Evolutionary conservation across 495 filamentous ascomycete genomes (phyloP).

Genomic region (Diplogelasinospora grovesii): DNA sequence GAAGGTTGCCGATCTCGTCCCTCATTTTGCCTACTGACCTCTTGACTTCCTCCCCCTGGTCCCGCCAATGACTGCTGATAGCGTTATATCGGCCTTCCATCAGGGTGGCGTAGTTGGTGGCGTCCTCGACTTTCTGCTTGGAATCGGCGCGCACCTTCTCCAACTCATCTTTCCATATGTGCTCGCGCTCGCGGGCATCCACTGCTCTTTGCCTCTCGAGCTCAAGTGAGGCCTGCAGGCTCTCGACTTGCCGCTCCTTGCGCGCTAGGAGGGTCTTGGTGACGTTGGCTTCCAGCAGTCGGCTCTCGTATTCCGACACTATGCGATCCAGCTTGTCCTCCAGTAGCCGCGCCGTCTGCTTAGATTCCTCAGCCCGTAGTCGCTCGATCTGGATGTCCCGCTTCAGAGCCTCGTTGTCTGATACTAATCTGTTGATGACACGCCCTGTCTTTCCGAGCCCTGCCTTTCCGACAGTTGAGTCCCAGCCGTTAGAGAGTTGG

Average conservation of each 20-base stretch:
- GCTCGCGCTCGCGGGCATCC: slow-evolving; percentile 53
- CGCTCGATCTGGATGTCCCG: slow-evolving; percentile 72
- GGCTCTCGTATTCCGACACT: slow-evolving; percentile 58
- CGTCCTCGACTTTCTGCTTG: slow-evolving; percentile 56
- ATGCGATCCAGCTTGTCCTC: slow-evolving; percentile 67
- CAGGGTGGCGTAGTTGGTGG: slow-evolving; percentile 47
- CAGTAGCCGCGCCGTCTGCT: slow-evolving; percentile 63
- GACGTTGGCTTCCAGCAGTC: slow-evolving; percentile 62
- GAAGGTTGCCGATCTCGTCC: slow-evolving; percentile 39
- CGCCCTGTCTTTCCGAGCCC: slow-evolving; percentile 84
- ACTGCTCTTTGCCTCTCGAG: slow-evolving; percentile 57
- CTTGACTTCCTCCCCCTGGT: slow-evolving; percentile 55
- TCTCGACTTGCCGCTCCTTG: slow-evolving; percentile 75
- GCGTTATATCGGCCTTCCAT: slow-evolving; percentile 64
- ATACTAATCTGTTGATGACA: slow-evolving; percentile 83
- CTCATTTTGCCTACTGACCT: slow-evolving; percentile 48
- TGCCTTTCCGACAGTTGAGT: slow-evolving; percentile 69
- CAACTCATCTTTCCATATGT: slow-evolving; percentile 53
- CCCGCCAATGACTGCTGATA: slow-evolving; percentile 57
- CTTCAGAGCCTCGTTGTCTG: slow-evolving; percentile 78
- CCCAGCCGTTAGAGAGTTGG: slow-evolving; percentile 45
- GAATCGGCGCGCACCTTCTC: slow-evolving; percentile 55
- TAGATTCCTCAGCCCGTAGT: slow-evolving; percentile 64
- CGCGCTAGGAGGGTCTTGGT: slow-evolving; percentile 64
- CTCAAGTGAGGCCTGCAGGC: slow-evolving; percentile 59